Conservation (phyloP, 495 filamentous ascomycete genomes). For the Astrothelium subdiscretum region DNA sequence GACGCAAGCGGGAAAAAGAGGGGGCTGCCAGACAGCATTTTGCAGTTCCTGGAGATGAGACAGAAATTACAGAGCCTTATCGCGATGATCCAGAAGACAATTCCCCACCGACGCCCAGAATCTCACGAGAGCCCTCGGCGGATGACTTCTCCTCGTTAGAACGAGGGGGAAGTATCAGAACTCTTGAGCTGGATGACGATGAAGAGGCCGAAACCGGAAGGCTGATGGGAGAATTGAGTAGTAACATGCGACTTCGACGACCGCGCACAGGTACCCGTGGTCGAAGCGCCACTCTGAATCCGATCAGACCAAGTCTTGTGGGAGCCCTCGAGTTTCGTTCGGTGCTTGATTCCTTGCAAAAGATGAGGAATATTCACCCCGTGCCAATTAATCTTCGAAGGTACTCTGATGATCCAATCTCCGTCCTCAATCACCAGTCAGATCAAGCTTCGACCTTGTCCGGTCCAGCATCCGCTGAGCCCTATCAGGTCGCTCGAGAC, state of each 20-base stretch:
- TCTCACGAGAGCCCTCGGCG: constrained; percentile 37
- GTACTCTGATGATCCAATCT: constrained; percentile 55
- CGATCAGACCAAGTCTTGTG: constrained; percentile 85
- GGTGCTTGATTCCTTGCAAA: constrained; percentile 70
- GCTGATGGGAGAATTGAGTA: constrained; percentile 72
- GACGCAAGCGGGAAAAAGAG: constrained; percentile 49
- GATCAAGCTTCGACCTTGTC: constrained; percentile 41
- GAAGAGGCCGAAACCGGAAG: constrained; percentile 62
- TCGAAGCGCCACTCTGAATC: constrained; percentile 63
- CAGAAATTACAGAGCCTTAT: constrained; percentile 56
- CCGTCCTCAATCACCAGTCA: constrained; percentile 33
- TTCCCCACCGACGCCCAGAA: constrained; percentile 36
- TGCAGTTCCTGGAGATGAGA: constrained; percentile 55
- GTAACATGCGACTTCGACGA: constrained; percentile 81
- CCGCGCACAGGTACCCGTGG: constrained; percentile 37
- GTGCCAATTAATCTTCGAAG: constrained; percentile 55
- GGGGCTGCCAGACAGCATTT: constrained; percentile 63
- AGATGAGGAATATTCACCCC: constrained; percentile 58
- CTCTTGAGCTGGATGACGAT: constrained; percentile 44
- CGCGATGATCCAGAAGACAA: constrained; percentile 56
- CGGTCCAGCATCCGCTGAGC: constrained; percentile 30
- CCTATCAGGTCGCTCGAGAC: constrained; percentile 20
- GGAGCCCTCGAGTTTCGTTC: constrained; percentile 91
- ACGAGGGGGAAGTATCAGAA: constrained; percentile 36
- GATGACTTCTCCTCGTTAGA: constrained; percentile 70